These are phyloP conservation scores for Venturia oleaginea DNA, from an alignment of 2,329 filamentous ascomycete species.

Conservation along the genomic window DNA sequence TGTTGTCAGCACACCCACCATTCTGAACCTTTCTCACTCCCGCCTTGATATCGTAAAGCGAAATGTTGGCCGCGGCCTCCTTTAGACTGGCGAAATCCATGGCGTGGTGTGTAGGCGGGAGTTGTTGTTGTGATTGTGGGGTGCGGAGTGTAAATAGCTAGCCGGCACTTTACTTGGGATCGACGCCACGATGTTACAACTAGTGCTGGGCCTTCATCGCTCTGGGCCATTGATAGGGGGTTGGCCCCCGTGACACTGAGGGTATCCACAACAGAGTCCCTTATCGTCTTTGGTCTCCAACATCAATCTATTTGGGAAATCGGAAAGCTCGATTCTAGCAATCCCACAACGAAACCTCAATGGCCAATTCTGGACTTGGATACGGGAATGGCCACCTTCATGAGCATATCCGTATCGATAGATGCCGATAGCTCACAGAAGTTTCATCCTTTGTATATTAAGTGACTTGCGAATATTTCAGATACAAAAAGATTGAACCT, in stretches of 20 bases:
- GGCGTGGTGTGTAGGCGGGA: background rate
- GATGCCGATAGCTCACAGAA: no score
- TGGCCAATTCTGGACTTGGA: no score
- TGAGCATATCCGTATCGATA: no score
- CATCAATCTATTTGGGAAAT: no score
- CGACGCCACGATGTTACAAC: slow-evolving; percentile 1
- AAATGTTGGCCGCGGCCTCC: slow-evolving; percentile 82
- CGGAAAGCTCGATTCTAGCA: no score
- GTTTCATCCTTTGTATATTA: no score
- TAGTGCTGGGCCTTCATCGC: background rate
- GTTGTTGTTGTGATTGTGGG: slow-evolving; percentile 2
- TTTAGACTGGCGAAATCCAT: slow-evolving; percentile 86
- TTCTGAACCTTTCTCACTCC: slow-evolving; percentile 93
- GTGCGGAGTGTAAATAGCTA: background rate
- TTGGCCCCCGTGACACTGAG: background rate
- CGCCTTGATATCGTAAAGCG: slow-evolving; percentile 90
- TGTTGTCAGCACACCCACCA: slow-evolving; percentile 53
- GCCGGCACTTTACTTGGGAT: background rate
- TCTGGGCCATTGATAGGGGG: background rate
- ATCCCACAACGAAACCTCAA: no score
- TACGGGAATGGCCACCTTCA: no score
- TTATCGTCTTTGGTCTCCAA: background rate
- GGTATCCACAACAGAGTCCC: background rate
- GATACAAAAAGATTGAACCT: no score
- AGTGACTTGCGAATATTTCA: no score